A percentile compares a stretch with the other conserved stretches of the same genome.
These are phyloP conservation scores for Fusarium verrucosum DNA, from an alignment of 2,329 filamentous ascomycete species.

Conservation along the genomic window DNA sequence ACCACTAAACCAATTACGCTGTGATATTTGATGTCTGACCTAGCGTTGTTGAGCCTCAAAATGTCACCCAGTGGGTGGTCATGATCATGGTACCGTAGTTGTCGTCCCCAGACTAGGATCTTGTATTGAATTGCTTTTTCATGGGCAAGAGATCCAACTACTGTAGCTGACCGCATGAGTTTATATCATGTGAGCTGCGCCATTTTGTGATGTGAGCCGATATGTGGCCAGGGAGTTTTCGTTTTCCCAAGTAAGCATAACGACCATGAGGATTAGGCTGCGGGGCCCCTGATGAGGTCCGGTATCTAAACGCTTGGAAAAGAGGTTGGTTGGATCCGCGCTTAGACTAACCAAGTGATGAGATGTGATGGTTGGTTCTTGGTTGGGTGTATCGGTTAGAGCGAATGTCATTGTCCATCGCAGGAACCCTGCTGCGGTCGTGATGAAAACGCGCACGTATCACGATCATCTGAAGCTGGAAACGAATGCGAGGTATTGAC, in stretches of 20 bases:
- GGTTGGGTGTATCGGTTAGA: conserved; percentile 17
- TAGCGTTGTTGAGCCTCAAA: accelerated
- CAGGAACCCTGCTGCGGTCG: not conserved
- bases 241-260: conserved; percentile 7
- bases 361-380: conserved; percentile 16
- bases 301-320: conserved; percentile 3
- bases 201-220: not conserved
- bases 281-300: not conserved
- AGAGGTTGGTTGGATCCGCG: conserved; percentile 14
- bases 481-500: conserved; percentile 11
- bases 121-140: not conserved
- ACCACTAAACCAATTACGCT: conserved; percentile 23
- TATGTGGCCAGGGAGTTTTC: not conserved
- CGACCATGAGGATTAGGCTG: not conserved
- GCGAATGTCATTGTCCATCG: conserved; percentile 23
- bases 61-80: accelerated
- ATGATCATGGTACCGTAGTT: not conserved
- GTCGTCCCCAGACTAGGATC: conserved; percentile 1
- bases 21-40: not conserved
- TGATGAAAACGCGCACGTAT: not conserved
- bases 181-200: conserved; percentile 21
- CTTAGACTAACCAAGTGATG: conserved; percentile 17
- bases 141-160: not conserved
- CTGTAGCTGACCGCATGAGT: conserved; percentile 28
- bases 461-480: conserved; percentile 7